phyloP scores from a whole-genome alignment of 2,329 filamentous ascomycete genomes.

The Penicillium sp. region DNA sequence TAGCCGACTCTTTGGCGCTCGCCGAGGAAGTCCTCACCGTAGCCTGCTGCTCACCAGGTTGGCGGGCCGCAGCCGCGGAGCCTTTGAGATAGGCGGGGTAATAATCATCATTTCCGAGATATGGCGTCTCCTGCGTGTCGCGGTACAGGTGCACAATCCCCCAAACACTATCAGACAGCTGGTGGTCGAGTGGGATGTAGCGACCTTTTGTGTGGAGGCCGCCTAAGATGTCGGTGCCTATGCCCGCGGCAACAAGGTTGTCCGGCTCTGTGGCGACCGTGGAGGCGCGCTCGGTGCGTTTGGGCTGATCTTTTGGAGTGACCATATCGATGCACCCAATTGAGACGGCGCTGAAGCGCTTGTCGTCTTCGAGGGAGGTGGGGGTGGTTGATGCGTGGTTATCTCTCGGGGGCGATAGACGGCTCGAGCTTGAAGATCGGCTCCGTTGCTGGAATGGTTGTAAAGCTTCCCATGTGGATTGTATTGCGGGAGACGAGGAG shows the following conservation, averaged over 20 bases:
- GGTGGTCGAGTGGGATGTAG: slow-evolving; percentile 66
- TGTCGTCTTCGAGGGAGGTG: slow-evolving; percentile 53
- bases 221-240: slow-evolving; percentile 52
- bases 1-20: background rate
- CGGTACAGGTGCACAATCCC: slow-evolving; percentile 92
- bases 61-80: slow-evolving; percentile 34
- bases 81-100: slow-evolving; percentile 43
- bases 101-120: slow-evolving; percentile 49
- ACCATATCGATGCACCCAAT: slow-evolving; percentile 79
- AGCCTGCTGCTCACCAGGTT: slow-evolving; percentile 24
- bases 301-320: slow-evolving; percentile 26
- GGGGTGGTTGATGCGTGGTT: slow-evolving; percentile 1
- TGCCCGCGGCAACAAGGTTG: slow-evolving; percentile 45
- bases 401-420: slow-evolving; percentile 7
- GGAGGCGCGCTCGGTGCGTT: slow-evolving; percentile 23
- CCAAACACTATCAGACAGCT: slow-evolving; percentile 77
- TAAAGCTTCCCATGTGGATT: slow-evolving; percentile 38
- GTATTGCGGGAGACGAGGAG: slow-evolving; percentile 29
- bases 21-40: slow-evolving; percentile 6
- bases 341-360: slow-evolving; percentile 73
- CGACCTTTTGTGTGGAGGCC: slow-evolving; percentile 78
- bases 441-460: slow-evolving; percentile 35
- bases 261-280: slow-evolving; percentile 37
- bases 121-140: slow-evolving; percentile 70
- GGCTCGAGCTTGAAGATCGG: slow-evolving; percentile 16